Conservation (phyloP, 2,329 filamentous ascomycete genomes). For the Pseudocercospora eumusae region DNA sequence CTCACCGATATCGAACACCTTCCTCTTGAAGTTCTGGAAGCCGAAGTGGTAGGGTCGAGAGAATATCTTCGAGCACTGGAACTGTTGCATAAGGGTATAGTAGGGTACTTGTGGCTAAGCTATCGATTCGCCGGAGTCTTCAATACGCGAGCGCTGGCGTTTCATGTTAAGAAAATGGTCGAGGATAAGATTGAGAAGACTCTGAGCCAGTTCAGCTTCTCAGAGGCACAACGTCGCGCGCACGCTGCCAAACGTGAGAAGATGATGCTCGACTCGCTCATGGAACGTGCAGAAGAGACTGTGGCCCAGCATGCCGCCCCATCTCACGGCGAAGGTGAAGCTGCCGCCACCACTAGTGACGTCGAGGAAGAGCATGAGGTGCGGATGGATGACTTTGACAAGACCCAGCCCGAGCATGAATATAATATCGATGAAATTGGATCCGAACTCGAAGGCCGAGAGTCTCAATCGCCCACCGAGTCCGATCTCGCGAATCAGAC, state of each 20-base stretch:
- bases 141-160: conserved; percentile 70
- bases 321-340: not conserved
- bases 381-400: conserved; percentile 16
- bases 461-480: not conserved
- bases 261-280: conserved; percentile 28
- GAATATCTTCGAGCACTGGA: conserved; percentile 71
- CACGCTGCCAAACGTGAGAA: conserved; percentile 35
- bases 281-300: conserved; percentile 14
- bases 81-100: conserved; percentile 74
- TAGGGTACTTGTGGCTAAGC: conserved; percentile 89
- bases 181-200: conserved; percentile 72
- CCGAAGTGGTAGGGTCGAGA: conserved; percentile 47
- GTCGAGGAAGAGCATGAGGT: conserved; percentile 16
- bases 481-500: conserved; percentile 25
- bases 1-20: conserved; percentile 71
- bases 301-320: not conserved
- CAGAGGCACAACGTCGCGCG: conserved; percentile 33
- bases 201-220: conserved; percentile 59
- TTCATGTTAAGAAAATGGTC: conserved; percentile 74
- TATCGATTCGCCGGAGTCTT: conserved; percentile 86
- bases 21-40: conserved; percentile 72
- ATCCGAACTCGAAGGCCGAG: conserved; percentile 13
- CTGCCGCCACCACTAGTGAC: conserved; percentile 10
- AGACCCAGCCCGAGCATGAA: not conserved
- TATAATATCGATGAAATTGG: conserved; percentile 11